phyloP scores from a whole-genome alignment of 306 rosid species.

The Psophocarpus tetragonolobus region DNA sequence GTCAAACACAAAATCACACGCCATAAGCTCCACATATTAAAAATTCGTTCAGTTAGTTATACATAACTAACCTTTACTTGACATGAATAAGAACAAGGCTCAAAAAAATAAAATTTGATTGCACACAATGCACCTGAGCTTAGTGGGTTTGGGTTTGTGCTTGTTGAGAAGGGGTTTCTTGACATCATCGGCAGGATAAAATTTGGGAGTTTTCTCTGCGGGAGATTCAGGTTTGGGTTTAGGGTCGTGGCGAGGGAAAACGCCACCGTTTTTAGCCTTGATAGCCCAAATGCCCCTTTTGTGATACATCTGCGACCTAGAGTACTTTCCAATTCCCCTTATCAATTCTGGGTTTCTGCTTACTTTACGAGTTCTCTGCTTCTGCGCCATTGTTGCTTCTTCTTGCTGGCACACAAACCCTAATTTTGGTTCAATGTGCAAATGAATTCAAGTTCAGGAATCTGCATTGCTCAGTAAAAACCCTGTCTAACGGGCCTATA shows the following conservation, averaged over 20 bases:
- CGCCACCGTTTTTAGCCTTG: conserved; percentile 76
- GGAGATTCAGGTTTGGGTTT: conserved; percentile 51
- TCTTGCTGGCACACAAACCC: conserved; percentile 23
- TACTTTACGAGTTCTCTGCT: conserved; percentile 41
- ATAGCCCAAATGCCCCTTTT: conserved; percentile 77
- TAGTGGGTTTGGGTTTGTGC: conserved; percentile 61
- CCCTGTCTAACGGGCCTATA: background rate
- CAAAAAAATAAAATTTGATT: background rate
- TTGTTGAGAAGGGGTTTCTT: conserved; percentile 64
- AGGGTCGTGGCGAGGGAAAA: conserved; percentile 64
- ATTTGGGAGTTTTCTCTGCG: conserved; percentile 51
- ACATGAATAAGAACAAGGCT: no score
- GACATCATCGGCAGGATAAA: conserved; percentile 75
- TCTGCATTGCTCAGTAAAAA: background rate
- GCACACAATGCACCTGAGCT: conserved; percentile 47
- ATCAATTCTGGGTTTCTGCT: conserved; percentile 65
- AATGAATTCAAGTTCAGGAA: background rate
- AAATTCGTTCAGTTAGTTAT: no score
- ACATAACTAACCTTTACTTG: no score
- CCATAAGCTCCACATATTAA: background rate
- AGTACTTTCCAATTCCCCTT: conserved; percentile 65
- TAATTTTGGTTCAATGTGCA: conserved; percentile 11
- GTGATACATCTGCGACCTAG: conserved; percentile 70
- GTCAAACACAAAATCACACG: background rate
- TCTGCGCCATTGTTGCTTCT: conserved; percentile 61